Conservation (phyloP, 805 yeast species). For the Jamesozyma lodderae region DNA sequence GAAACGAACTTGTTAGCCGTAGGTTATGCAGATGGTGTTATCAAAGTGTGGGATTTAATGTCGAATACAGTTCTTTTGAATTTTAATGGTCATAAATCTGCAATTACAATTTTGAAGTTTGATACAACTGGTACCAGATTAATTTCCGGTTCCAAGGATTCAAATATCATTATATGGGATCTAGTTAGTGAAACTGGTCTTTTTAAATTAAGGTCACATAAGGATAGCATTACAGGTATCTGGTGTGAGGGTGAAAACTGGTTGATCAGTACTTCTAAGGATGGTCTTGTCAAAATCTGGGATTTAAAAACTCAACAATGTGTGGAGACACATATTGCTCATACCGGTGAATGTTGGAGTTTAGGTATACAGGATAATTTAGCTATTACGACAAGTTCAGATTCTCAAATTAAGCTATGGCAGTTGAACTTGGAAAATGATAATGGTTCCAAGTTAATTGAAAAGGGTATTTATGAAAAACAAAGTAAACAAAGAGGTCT, state of each 20-base stretch:
- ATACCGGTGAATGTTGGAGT: conserved; percentile 89
- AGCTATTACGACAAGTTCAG: conserved; percentile 66
- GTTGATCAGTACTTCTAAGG: conserved; percentile 72
- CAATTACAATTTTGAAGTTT: conserved; percentile 60
- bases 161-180: conserved; percentile 88
- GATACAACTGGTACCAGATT: conserved; percentile 78
- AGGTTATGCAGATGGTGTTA: conserved; percentile 83
- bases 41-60: conserved; percentile 84
- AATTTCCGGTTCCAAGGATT: conserved; percentile 79
- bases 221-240: conserved; percentile 78
- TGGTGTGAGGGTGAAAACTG: conserved; percentile 49
- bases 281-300: conserved; percentile 90
- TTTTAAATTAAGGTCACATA: conserved; percentile 79
- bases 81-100: conserved; percentile 86
- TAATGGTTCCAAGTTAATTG: conserved; percentile 40
- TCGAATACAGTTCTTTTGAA: conserved; percentile 69
- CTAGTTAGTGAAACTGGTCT: conserved; percentile 86
- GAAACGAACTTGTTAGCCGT: conserved; percentile 69
- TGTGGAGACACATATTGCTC: conserved; percentile 90
- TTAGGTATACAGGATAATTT: conserved; percentile 43
- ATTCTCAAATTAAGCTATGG: conserved; percentile 83
- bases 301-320: conserved; percentile 84
- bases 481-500: conserved; percentile 67
- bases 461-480: conserved; percentile 61
- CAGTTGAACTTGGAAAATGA: conserved; percentile 44